A percentile compares a stretch with the other conserved stretches of the same genome.
phyloP scores from a whole-genome alignment of 371 early-diverging fungal genomes.

The Mortierella sp. region DNA sequence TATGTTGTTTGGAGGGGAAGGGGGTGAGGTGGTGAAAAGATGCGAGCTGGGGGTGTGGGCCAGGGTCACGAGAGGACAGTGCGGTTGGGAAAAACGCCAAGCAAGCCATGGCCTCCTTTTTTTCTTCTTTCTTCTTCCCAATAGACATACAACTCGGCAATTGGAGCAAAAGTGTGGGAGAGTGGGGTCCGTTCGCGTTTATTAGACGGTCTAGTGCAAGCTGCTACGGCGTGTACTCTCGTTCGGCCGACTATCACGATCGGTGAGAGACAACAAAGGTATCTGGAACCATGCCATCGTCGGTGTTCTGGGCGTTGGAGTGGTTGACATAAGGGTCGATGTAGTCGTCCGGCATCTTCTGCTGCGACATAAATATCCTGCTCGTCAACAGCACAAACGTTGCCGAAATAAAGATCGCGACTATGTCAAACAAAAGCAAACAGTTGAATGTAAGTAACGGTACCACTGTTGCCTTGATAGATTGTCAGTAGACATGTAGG shows the following conservation, averaged over 20 bases:
- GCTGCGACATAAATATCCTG: conserved; percentile 52
- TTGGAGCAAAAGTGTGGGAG: background rate
- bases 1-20: background rate
- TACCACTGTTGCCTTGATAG: background rate
- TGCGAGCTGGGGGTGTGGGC: background rate
- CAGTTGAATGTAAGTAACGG: background rate
- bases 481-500: background rate
- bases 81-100: conserved; percentile 14
- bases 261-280: conserved; percentile 57
- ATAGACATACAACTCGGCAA: background rate
- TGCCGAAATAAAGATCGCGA: conserved; percentile 49
- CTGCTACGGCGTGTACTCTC: background rate
- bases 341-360: conserved; percentile 50
- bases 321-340: conserved; percentile 58
- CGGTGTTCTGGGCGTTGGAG: conserved; percentile 41
- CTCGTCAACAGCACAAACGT: conserved; percentile 50
- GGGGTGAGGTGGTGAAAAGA: background rate
- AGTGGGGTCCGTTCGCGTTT: conserved; percentile 26
- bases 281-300: conserved; percentile 53
- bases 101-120: background rate
- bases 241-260: conserved; percentile 13
- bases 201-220: background rate
- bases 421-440: conserved; percentile 16
- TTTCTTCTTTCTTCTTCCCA: background rate
- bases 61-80: conserved; percentile 15